Base-by-base conservation (phyloP, 208 protist genomes). In the Acanthamoeba lenticulata region DNA sequence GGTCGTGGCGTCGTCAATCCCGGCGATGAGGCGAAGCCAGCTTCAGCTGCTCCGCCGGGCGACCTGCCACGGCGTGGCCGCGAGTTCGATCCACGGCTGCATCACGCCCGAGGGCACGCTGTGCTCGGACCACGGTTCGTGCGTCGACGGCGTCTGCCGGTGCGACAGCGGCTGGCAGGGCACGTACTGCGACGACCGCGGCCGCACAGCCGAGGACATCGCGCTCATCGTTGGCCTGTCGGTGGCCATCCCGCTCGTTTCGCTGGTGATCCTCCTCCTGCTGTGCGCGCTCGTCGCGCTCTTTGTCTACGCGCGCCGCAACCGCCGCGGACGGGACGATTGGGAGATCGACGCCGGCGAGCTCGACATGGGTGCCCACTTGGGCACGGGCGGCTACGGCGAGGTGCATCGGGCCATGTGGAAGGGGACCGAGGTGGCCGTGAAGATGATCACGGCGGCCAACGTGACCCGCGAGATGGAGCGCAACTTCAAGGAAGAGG, bases 401-500 rank as follows among this genome's bases (percentile, higher is more conserved):
- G 13, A 57, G 49, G 49, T 57, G 49, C 19, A 57, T 19, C 49
- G 49, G 13, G 49, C 49, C 49, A 19, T 57, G 49, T 57, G 49
- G 49, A 57, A 57, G 49, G 49, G 49, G 49, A 57, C 49, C 13
- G 49, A 57, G 13, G 49, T 57, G 49, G 49, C 49, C 13, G 49
- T 57, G 13, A 57, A 57, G 49, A 19, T 57, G 13, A 19, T 57
- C 13, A 24, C 49, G 13, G 49, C 49, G 49, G 62, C 21, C 29
- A 72, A 72, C n/a, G 62, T 24, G 21, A 29, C 9, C 62, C 29
- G 62, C 13, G 17, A 7, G 29, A 32, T 24, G 29, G 7, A 19
- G 13, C 13, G 19, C 49, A 57, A 19, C 74, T 85, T 85, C 74
- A 85, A 85, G 40, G 17, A 85, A 24, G 74, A 85, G 74, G 74